Conservation (phyloP, 2,329 filamentous ascomycete species). For the Arthroderma sp. region DNA sequence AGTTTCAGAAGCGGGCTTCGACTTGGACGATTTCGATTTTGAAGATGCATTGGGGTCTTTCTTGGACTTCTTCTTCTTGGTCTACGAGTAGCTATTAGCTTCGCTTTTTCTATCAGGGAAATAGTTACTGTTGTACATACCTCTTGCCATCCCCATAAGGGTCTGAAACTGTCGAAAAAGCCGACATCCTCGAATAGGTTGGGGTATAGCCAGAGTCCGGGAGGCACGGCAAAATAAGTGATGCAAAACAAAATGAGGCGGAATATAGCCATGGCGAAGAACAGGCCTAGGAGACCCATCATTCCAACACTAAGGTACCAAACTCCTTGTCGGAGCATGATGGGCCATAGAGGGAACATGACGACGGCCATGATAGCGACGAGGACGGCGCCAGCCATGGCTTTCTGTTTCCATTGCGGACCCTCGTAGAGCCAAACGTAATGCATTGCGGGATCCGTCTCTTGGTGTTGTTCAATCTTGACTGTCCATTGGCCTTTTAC, state of each 20-base stretch:
- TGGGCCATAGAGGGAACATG: slow-evolving; percentile 91
- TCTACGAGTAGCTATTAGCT: slow-evolving; percentile 16
- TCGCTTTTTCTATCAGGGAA: background rate
- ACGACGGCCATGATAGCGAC: slow-evolving; percentile 76
- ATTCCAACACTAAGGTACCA: slow-evolving; percentile 96
- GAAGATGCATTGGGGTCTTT: slow-evolving; percentile 8
- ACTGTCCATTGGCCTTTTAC: slow-evolving; percentile 96
- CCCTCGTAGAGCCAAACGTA: slow-evolving; percentile 97
- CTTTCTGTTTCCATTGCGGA: slow-evolving; percentile 81
- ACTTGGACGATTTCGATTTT: slow-evolving; percentile 4
- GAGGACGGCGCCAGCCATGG: slow-evolving; percentile 75
- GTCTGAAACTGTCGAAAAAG: slow-evolving; percentile 93
- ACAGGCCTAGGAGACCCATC: slow-evolving; percentile 75
- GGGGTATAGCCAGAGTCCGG: slow-evolving; percentile 94
- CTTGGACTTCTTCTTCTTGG: slow-evolving; percentile 28
- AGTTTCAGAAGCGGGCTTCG: background rate
- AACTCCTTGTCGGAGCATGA: slow-evolving; percentile 78
- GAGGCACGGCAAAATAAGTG: slow-evolving; percentile 71
- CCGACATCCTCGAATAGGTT: slow-evolving; percentile 98
- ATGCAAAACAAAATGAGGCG: slow-evolving; percentile 85
- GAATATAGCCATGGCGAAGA: slow-evolving; percentile 97
- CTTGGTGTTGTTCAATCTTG: slow-evolving; percentile 89
- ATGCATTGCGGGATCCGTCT: slow-evolving; percentile 54
- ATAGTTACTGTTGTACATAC: slow-evolving; percentile 36
- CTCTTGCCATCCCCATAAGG: slow-evolving; percentile 97